Evolutionary conservation across 495 filamentous ascomycete genomes (phyloP), one percentile per base, ranked within the genome.

Genomic region (Copromyces sp.): DNA sequence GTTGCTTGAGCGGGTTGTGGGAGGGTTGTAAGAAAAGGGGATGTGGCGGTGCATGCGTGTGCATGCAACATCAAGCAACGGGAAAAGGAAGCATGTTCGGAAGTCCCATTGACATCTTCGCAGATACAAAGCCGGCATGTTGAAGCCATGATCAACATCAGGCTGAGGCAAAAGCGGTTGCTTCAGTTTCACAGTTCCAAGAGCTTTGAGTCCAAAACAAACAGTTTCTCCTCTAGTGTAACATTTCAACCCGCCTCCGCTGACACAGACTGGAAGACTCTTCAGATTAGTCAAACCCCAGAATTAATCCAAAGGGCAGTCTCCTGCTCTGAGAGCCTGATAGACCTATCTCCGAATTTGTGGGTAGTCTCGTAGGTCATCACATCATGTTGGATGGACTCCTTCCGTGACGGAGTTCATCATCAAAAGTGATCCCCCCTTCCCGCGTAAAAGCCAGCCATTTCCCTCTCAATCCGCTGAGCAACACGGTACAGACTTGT

Each of bases 101-200:
- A 38, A 37, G 12, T 45, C 32, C 35, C 2, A 65, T 12, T 3
- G 29, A 69, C 39, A 72, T 11, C 14, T 17, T 68, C 5, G n/a
- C 9, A 70, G 35, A 65, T 65, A 40, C 32, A 39, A 35, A 38
- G n/a, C 69, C 61, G 44, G 37, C 39, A 73, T 40, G 2, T 14
- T 14, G 9, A 12, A 24, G 2, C 45, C 20, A 88, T 97, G 83
- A 77, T 97, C 69, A 92, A 92, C 76, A 73, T 92, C 69, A 99
- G 98, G 92, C 90, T 3, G 95, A 98, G 82, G 94, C 95, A 73
- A 92, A 98, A 82, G 84, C 92, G 14, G 82, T 97, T 29, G 20
- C 24, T 45, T n/a, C n/a, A n/a, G n/a, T n/a, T 17, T 11, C 44
- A 45, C n/a, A 1, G 17, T 45, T 45, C n/a, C 3, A 20, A 14